Conservation (phyloP, 192 early-diverging fungal species). For the Gaertneriomyces sp. region DNA sequence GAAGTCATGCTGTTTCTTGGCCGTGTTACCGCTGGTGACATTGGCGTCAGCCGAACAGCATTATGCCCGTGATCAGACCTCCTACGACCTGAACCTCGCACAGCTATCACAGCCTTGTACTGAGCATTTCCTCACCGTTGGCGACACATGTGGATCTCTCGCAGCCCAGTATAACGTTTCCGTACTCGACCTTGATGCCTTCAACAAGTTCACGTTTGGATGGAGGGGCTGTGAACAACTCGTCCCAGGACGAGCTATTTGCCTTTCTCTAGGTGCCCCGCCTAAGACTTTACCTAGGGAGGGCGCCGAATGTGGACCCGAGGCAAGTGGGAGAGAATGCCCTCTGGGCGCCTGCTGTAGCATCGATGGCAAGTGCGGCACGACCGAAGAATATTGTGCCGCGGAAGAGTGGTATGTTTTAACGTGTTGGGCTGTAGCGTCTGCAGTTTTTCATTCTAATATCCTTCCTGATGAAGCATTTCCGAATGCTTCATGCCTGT, state of each 20-base stretch:
- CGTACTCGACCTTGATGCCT: conserved; percentile 1
- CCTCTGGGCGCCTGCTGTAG: conserved; percentile 8
- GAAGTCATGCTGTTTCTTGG: no score
- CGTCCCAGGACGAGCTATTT: conserved; percentile 2
- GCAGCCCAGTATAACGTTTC: conserved; percentile 3
- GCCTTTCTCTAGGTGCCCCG: conserved; percentile 11
- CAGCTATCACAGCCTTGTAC: no score
- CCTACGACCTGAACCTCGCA: no score
- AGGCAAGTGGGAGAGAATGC: conserved; percentile 1
- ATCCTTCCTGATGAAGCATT: no score
- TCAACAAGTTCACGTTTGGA: conserved; percentile 8
- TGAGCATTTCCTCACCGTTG: no score
- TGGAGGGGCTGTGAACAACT: conserved; percentile 14
- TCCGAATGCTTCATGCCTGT: not conserved
- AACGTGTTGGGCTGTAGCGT: no score
- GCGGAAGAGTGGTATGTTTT: not conserved
- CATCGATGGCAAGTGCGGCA: not conserved
- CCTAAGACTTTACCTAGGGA: not conserved
- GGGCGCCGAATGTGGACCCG: not conserved
- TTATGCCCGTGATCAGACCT: no score
- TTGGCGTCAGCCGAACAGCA: no score
- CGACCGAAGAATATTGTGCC: not conserved
- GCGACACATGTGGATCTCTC: conserved; percentile 8
- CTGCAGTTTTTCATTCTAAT: no score
- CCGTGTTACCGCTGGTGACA: no score